A percentile compares a stretch with the other conserved stretches of the same genome.
Conservation (phyloP, 2,329 filamentous ascomycete genomes). For the Neofusicoccum umdonicola region DNA sequence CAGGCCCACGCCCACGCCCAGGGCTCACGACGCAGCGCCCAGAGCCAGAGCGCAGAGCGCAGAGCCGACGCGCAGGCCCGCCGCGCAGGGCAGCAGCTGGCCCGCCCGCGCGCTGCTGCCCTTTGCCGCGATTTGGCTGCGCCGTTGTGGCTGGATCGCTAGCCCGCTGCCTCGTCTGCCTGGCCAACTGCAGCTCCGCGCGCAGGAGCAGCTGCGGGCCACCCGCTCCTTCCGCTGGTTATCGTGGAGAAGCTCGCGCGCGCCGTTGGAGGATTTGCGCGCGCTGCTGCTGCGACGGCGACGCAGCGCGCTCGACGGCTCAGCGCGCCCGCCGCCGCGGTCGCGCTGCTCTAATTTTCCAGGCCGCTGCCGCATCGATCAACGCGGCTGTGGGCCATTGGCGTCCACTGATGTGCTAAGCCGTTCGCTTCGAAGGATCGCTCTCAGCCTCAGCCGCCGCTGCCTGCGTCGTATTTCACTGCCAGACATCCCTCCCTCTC, state of each 20-base stretch:
- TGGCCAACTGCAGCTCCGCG: slow-evolving; percentile 8
- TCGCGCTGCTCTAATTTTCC: background rate
- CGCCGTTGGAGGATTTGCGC: background rate
- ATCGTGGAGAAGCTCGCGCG: background rate
- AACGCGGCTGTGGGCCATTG: background rate
- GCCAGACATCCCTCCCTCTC: background rate
- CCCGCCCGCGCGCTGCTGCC: background rate
- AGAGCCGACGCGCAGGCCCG: too few relatives aligned
- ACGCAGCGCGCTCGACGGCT: background rate
- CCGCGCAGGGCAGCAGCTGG: background rate
- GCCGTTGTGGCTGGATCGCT: slow-evolving; percentile 6
- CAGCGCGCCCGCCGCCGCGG: background rate
- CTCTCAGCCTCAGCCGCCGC: slow-evolving; percentile 16
- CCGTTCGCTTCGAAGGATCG: slow-evolving; percentile 8
- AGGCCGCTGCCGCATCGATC: background rate
- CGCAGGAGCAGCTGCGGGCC: background rate
- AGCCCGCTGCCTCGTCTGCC: background rate
- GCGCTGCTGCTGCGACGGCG: background rate
- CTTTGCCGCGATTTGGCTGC: background rate
- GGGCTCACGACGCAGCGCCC: background rate
- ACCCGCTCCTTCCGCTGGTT: background rate
- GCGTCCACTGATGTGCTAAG: slow-evolving; percentile 7
- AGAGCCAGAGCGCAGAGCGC: background rate
- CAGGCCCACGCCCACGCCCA: too few relatives aligned
- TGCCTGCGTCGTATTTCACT: slow-evolving; percentile 15